Base-by-base conservation (phyloP, 371 early-diverging fungal genomes). In the Zopfochytrium polystomum region DNA sequence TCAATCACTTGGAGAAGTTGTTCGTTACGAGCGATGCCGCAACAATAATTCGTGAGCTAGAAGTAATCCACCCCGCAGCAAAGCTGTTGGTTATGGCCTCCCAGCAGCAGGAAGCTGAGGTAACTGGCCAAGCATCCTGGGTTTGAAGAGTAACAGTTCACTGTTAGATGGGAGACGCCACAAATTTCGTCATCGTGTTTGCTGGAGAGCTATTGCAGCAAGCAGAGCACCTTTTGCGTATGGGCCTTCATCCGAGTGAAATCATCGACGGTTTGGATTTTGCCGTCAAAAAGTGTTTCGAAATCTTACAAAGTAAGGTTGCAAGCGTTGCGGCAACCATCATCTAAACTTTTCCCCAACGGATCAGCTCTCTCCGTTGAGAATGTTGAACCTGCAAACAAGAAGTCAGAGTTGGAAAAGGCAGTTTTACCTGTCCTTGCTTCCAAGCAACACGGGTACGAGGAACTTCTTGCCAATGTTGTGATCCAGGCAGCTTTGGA, bases 11-110 rank as follows among this genome's bases (percentile, higher is more conserved):
- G 67, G 96, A 95, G 65, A 95, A 95, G 77, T 84, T 98, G 52
- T 91, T 99, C 72, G 96, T 99, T 50, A 99, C 99, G 20, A 96
- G 90, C 78, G 99, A 99, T 80, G 99, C 99, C 45, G 99, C 99
- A 23, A 99, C 99, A 53, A 99, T 99, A 69, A 90, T 99, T 70
- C 89, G 91, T 66, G 96, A 96, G 67, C 82, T 99, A 56, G 96
- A 98, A 63, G 96, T 99, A 47, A 89, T 92, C 25, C 99, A 99
- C 80, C 99, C 99, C 30, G 98, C 99, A 23, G 99, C 97, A 33
- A 93, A 93, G 78, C 76, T 99, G 32, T 71, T 99, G 34, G 96
- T 96, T 15, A 87, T 90, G 87, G 93, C 98, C 33, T 90, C 91
- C 62, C 98, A 98, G 75, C 94, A 96, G 72, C 99, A 99, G 77